These are phyloP conservation scores for Celoporthe dispersa DNA, from an alignment of 2,329 filamentous ascomycete species.

Conservation along the genomic window DNA sequence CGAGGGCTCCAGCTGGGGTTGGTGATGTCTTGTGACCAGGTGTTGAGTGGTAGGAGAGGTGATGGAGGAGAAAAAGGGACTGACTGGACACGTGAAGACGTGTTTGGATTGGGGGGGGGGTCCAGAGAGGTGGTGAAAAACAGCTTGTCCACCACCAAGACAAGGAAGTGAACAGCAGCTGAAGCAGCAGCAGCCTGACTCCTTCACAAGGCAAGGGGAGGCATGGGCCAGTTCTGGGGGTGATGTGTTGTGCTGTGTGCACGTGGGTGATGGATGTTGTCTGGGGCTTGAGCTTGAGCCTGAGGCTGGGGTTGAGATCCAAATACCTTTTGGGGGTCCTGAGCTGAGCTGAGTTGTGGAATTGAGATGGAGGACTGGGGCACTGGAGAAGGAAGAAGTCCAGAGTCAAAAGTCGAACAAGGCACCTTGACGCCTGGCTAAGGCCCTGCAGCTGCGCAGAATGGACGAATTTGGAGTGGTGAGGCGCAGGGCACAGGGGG, in stretches of 20 bases:
- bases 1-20: neutral
- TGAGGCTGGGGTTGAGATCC: conserved; percentile 14
- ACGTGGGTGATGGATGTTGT: conserved; percentile 13
- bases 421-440: conserved; percentile 9
- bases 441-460: conserved; percentile 13
- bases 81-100: neutral
- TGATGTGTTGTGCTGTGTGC: conserved; percentile 1
- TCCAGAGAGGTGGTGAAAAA: conserved; percentile 7
- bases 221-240: conserved; percentile 13
- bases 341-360: conserved; percentile 17
- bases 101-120: neutral
- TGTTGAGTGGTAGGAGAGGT: neutral
- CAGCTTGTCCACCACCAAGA: conserved; percentile 3
- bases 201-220: conserved; percentile 12
- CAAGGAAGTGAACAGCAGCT: conserved; percentile 5
- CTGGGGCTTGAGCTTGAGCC: conserved; percentile 11
- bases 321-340: conserved; percentile 14
- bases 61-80: neutral
- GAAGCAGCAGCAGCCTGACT: conserved; percentile 16
- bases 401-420: conserved; percentile 3
- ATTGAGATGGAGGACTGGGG: conserved; percentile 1
- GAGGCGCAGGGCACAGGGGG: conserved; percentile 12
- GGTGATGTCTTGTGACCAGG: neutral
- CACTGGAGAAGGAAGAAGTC: conserved; percentile 8
- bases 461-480: conserved; percentile 26